These are phyloP conservation scores for Coemansia biformis DNA, from an alignment of 192 early-diverging fungal species.

Conservation along the genomic window DNA sequence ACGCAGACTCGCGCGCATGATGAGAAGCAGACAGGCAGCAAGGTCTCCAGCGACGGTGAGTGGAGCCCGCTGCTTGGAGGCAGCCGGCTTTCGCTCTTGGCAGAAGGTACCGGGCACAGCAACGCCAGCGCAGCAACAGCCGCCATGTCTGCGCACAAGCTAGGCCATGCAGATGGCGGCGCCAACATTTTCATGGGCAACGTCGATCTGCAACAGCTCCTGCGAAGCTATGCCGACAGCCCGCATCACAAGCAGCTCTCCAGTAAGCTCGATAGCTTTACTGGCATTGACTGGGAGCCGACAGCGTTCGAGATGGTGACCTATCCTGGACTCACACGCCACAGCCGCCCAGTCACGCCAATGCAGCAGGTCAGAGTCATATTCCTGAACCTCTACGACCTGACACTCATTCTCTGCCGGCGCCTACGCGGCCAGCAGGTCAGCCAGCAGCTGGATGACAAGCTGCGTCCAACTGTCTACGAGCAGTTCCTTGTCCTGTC, in stretches of 20 bases:
- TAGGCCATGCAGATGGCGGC: neutral
- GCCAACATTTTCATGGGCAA: conserved; percentile 25
- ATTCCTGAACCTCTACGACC: conserved; percentile 32
- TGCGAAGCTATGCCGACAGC: conserved; percentile 21
- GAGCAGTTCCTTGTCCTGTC: conserved; percentile 47
- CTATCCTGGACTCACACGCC: conserved; percentile 21
- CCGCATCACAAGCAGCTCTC: conserved; percentile 3
- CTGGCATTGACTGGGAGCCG: conserved; percentile 21
- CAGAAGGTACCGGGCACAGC: neutral
- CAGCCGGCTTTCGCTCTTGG: conserved; percentile 10
- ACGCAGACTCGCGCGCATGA: neutral
- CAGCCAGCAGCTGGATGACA: conserved; percentile 6
- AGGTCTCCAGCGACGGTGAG: conserved; percentile 13
- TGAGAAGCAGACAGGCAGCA: neutral
- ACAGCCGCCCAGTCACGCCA: conserved; percentile 35
- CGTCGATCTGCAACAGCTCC: conserved; percentile 17
- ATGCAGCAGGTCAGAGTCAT: conserved; percentile 35
- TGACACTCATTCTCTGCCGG: conserved; percentile 9
- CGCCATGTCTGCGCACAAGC: no score
- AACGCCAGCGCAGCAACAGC: no score
- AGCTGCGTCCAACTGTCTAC: conserved; percentile 40
- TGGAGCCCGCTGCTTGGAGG: conserved; percentile 21
- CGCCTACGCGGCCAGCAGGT: conserved; percentile 2
- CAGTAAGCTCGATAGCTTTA: conserved; percentile 11
- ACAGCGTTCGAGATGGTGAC: conserved; percentile 31